Evolutionary conservation across 768 basidiomycete genomes (phyloP).

Genomic region (Leucocoprinus sp.): DNA sequence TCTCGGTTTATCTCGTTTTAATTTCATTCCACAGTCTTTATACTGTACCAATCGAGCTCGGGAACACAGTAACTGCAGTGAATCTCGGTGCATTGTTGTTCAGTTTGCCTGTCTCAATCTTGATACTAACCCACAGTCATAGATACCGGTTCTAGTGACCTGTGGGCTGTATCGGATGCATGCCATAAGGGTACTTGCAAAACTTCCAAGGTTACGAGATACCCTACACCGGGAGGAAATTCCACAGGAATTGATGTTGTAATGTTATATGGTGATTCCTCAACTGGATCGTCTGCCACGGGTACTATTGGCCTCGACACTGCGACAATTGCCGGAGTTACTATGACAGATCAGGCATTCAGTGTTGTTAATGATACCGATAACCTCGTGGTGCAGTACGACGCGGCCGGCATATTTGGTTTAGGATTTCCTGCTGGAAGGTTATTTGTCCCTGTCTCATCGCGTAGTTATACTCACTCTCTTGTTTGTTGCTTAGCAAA

Average conservation of each 20-base stretch:
- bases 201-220: conserved; percentile 28
- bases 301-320: conserved; percentile 48
- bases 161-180: conserved; percentile 54
- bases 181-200: conserved; percentile 36
- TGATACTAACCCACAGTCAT: background rate
- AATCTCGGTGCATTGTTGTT: conserved; percentile 20
- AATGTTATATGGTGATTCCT: conserved; percentile 59
- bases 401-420: conserved; percentile 57
- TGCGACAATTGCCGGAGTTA: conserved; percentile 46
- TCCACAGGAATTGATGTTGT: conserved; percentile 29
- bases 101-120: too few species aligned
- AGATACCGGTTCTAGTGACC: conserved; percentile 69
- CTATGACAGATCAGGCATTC: conserved; percentile 42
- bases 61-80: conserved; percentile 21
- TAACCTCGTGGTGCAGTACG: conserved; percentile 45
- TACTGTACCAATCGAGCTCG: conserved; percentile 28
- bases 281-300: conserved; percentile 50
- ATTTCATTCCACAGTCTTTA: conserved; percentile 20
- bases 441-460: conserved; percentile 22
- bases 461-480: background rate
- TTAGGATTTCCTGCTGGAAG: conserved; percentile 62
- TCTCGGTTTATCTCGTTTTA: background rate
- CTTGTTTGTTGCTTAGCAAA: conserved; percentile 21
- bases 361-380: conserved; percentile 52
- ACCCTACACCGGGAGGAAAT: conserved; percentile 31